Evolutionary conservation across 2,329 filamentous ascomycete genomes (phyloP).

Genomic region (Didymella pinodella): DNA sequence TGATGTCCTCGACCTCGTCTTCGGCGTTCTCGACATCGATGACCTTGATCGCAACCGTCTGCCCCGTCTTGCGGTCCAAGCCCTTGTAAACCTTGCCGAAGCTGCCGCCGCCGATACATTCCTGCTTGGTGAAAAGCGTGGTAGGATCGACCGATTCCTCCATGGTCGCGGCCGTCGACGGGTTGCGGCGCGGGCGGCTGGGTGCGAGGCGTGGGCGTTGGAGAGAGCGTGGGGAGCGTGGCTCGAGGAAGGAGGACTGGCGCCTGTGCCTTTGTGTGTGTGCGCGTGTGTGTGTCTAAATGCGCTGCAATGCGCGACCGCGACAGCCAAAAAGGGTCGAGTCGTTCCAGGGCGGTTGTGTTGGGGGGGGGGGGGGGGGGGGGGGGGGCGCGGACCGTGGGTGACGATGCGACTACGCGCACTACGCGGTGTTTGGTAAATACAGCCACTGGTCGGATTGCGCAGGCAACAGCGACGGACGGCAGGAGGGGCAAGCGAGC

Average conservation of each 20-base stretch:
- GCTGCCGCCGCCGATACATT: slow-evolving; percentile 84
- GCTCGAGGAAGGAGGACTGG: background rate
- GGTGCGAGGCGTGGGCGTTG: background rate
- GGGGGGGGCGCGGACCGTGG: background rate
- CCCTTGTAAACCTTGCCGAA: slow-evolving; percentile 99
- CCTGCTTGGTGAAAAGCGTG: slow-evolving; percentile 83
- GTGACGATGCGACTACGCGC: slow-evolving; percentile 3
- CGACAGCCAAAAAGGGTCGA: background rate
- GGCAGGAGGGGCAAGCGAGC: slow-evolving; percentile 17
- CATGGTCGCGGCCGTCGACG: slow-evolving; percentile 8
- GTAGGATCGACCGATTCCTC: slow-evolving; percentile 78
- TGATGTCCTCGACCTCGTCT: slow-evolving; percentile 97
- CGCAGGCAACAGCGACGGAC: slow-evolving; percentile 15
- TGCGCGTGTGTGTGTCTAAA: background rate
- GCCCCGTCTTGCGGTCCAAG: slow-evolving; percentile 90
- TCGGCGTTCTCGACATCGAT: slow-evolving; percentile 99
- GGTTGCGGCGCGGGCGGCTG: no score
- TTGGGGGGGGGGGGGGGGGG: no score
- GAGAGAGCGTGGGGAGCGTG: background rate
- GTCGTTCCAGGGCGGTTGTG: background rate
- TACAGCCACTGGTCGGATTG: slow-evolving; percentile 14
- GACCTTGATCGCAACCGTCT: slow-evolving; percentile 96
- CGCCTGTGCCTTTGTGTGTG: background rate
- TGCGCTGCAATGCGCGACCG: background rate
- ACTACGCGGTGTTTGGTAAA: slow-evolving; percentile 24